phyloP scores from a whole-genome alignment of 2,329 filamentous ascomycete genomes.

The Ascosphaera pollenicola region DNA sequence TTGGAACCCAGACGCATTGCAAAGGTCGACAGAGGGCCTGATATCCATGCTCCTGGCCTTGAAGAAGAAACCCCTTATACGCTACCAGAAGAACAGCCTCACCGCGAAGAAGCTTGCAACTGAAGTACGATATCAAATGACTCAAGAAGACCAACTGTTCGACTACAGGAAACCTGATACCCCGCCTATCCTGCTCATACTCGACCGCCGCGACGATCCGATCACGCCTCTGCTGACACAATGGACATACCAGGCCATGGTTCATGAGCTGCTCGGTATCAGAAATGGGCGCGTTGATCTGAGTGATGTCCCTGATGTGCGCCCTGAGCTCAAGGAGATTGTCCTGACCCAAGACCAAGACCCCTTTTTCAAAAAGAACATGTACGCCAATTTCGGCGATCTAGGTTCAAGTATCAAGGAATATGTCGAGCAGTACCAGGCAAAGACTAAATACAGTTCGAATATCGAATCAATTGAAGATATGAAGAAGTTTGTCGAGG shows the following conservation, averaged over 20 bases:
- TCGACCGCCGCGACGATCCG: conserved; percentile 84
- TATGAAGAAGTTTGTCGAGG: conserved; percentile 98
- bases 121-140: conserved; percentile 79
- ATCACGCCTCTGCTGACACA: conserved; percentile 87
- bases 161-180: conserved; percentile 92
- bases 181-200: conserved; percentile 69
- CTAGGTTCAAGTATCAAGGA: conserved; percentile 93
- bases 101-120: conserved; percentile 82
- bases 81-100: conserved; percentile 78
- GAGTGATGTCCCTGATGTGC: conserved; percentile 59
- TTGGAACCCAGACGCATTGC: conserved; percentile 79
- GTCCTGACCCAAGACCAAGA: conserved; percentile 93
- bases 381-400: conserved; percentile 95
- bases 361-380: conserved; percentile 97
- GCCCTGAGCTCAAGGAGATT: conserved; percentile 78
- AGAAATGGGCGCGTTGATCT: conserved; percentile 87
- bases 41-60: conserved; percentile 66
- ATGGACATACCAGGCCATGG: conserved; percentile 99
- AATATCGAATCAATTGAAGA: conserved; percentile 94
- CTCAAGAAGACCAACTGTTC: conserved; percentile 89
- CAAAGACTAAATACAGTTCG: conserved; percentile 87
- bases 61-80: conserved; percentile 90
- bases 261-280: conserved; percentile 86
- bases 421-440: conserved; percentile 96
- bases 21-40: conserved; percentile 68